Evolutionary conservation across 2,329 filamentous ascomycete genomes (phyloP), one percentile per base, ranked within the genome.

Genomic region (Teratosphaeria viscida): DNA sequence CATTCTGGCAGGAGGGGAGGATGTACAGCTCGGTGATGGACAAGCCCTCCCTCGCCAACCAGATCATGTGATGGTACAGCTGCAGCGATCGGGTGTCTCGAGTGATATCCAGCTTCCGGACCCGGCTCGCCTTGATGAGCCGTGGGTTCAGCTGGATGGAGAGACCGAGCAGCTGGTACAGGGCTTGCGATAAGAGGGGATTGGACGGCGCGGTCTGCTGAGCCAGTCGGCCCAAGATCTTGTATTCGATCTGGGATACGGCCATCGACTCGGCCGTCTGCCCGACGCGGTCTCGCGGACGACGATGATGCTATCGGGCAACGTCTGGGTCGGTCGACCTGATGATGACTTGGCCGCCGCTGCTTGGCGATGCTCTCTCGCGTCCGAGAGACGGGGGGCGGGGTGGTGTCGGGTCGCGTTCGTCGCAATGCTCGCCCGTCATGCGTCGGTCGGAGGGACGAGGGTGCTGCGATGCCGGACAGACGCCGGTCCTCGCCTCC

Each of bases 161-260:
- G 14, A 97, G 81, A 0, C 94, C 94, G 11, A 97, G 82, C 49
- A 97, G 86, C 74, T 94, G 94, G 76, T 91, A 96, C 54, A 99
- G 82, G 72, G 90, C 91, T 23, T 83, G 82, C 7, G 89, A 89
- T 54, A 97, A 82, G 19, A 92, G 80, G 3, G 89, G 86, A 70
- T 92, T 94, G 67, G 89, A 86, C 61, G 82, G 78, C 71, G 87
- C 85, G 66, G 90, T 91, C 62, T 85, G 82, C 75, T 86, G 88
- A 72, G 94, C 92, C 72, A 96, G 86, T 71, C 85, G 87, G 76
- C 90, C 91, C 70, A 99, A 82, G 76, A 95, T 96, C 78, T 97
- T 99, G 78, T 96, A 92, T 75, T 99, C 94, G 63, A 97, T 90
- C 77, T 96, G 90, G 62, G 91, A 94, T 72, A 92, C 94, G 77